Evolutionary conservation across 1,284 basidiomycete genomes (phyloP).

Genomic region (Ustilago sp.): DNA sequence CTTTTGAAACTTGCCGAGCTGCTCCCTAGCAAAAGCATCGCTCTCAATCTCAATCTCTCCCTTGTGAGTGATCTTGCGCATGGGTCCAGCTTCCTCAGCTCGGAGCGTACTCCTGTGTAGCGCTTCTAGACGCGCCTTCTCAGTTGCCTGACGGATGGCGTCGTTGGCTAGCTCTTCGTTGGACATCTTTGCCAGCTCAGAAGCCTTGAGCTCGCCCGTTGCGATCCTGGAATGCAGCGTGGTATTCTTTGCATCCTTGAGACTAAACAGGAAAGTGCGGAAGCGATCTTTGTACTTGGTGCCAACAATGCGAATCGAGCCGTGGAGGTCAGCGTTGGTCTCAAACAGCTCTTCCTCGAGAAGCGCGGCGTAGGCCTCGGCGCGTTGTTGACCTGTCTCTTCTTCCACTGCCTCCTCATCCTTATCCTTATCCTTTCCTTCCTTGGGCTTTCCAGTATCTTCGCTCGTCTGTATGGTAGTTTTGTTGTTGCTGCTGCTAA

Average conservation of each 20-base stretch:
- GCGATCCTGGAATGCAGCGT: slow-evolving; percentile 63
- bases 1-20: slow-evolving; percentile 28
- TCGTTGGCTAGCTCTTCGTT: slow-evolving; percentile 68
- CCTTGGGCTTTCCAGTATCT: background rate
- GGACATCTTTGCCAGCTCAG: slow-evolving; percentile 58
- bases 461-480: background rate
- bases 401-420: slow-evolving; percentile 3
- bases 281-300: slow-evolving; percentile 64
- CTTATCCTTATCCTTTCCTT: slow-evolving; percentile 1
- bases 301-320: slow-evolving; percentile 27
- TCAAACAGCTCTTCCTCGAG: slow-evolving; percentile 58
- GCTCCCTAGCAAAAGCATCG: slow-evolving; percentile 42
- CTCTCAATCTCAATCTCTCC: slow-evolving; percentile 68
- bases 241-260: slow-evolving; percentile 66
- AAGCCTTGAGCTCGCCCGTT: slow-evolving; percentile 52
- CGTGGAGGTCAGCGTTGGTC: slow-evolving; percentile 38
- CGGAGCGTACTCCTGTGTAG: slow-evolving; percentile 60
- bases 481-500: slow-evolving; percentile 1
- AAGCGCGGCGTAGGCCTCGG: slow-evolving; percentile 33
- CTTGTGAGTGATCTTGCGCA: slow-evolving; percentile 69
- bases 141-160: slow-evolving; percentile 58
- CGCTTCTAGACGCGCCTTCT: slow-evolving; percentile 62
- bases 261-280: slow-evolving; percentile 66
- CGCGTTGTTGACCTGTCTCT: slow-evolving; percentile 18
- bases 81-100: slow-evolving; percentile 53